phyloP scores from a whole-genome alignment of 2,329 filamentous ascomycete species.

The Pseudogymnoascus sp. region DNA sequence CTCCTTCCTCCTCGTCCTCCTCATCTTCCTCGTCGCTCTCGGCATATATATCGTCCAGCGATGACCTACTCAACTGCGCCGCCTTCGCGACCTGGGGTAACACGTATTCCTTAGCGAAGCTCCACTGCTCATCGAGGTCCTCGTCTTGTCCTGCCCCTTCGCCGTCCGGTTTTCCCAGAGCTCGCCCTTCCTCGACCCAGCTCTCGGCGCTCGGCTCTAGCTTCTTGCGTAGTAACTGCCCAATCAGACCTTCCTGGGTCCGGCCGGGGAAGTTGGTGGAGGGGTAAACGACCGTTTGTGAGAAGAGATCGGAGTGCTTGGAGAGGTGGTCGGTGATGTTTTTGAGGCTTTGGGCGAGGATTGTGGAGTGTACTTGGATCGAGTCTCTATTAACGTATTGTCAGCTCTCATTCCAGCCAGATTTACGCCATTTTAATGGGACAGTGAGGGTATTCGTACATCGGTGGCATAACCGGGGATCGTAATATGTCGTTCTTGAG shows the following conservation, averaged over 20 bases:
- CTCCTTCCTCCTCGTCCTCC: slow-evolving; percentile 17
- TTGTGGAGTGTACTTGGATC: slow-evolving; percentile 61
- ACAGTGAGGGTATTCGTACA: slow-evolving; percentile 38
- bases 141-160: slow-evolving; percentile 17
- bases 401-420: slow-evolving; percentile 9
- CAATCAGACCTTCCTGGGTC: slow-evolving; percentile 57
- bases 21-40: slow-evolving; percentile 26
- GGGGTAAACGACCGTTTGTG: slow-evolving; percentile 64
- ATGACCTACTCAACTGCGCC: slow-evolving; percentile 30
- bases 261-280: slow-evolving; percentile 66
- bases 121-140: slow-evolving; percentile 53
- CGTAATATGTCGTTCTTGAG: slow-evolving; percentile 52
- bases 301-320: slow-evolving; percentile 59
- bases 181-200: slow-evolving; percentile 57
- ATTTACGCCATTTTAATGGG: neutral
- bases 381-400: slow-evolving; percentile 45
- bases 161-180: slow-evolving; percentile 30
- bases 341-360: slow-evolving; percentile 62
- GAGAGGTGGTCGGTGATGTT: slow-evolving; percentile 57
- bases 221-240: slow-evolving; percentile 71
- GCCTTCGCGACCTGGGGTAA: slow-evolving; percentile 32
- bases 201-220: slow-evolving; percentile 70
- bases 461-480: slow-evolving; percentile 57
- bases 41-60: slow-evolving; percentile 26
- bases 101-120: slow-evolving; percentile 32